These are phyloP conservation scores for Sclerotinia sclerotiorum DNA, from an alignment of 2,329 filamentous ascomycete genomes.

Conservation along the genomic window DNA sequence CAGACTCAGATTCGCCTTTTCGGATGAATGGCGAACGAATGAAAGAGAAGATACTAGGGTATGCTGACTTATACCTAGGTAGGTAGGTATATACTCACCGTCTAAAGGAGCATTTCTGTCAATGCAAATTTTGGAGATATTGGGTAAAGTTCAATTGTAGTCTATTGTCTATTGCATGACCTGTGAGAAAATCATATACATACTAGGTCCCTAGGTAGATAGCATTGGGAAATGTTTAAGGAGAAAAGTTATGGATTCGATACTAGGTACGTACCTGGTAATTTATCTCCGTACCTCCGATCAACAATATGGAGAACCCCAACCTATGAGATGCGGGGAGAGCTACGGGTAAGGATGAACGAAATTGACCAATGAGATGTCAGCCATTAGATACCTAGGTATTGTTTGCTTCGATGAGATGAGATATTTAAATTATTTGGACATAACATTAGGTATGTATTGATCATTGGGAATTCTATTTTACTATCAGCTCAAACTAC, in stretches of 20 bases:
- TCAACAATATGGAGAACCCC: not conserved
- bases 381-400: not conserved
- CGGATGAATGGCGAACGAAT: conserved; percentile 25
- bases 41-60: not conserved
- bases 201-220: not conserved
- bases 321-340: conserved; percentile 14
- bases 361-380: not conserved
- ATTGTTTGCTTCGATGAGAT: not conserved
- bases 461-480: not conserved
- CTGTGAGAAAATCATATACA: not conserved
- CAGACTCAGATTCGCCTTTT: conserved; percentile 14
- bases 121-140: not conserved
- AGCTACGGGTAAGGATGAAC: not conserved
- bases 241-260: not conserved
- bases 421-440: not conserved
- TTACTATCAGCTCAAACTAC: not conserved
- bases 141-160: not conserved
- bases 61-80: not conserved
- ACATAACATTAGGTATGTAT: no score
- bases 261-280: no score
- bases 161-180: not conserved
- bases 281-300: no score
- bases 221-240: not conserved
- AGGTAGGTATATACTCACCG: not conserved
- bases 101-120: not conserved